Base-by-base conservation (phyloP, 2,329 filamentous ascomycete genomes). In the Pseudocercospora pini-densiflorae region DNA sequence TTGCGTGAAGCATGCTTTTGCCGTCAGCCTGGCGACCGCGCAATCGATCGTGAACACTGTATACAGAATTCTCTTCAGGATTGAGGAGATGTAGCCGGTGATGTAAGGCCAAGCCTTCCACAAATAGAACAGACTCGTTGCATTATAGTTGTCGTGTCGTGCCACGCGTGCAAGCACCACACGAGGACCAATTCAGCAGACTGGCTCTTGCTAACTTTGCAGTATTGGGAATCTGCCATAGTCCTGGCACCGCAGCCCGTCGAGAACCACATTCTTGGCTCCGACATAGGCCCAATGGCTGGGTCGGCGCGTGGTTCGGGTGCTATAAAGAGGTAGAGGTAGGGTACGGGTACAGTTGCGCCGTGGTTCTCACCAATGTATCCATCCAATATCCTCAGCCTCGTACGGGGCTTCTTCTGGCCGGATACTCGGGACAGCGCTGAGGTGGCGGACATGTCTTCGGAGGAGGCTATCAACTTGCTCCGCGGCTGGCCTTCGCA, bases 401-500 rank as follows among this genome's bases (percentile, higher is more conserved):
- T 68, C 65, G 59, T 70, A 61, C 61, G 47, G 68, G 55, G 60
- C 55, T 21, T 62, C 36, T 55, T 65, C 60, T 62, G 60, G 45
- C 27, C 66, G 55, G 43, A 16, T 45, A 40, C 62, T 53, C 12
- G 54, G 57, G 23, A 43, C 24, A 19, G 14, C 31, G 57, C 36
- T 33, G 57, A 29, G 29, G 47, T 23, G 36, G 51, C 33, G 43
- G 49, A 64, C 19, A 63, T 57, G 12, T 49, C 47, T 21, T 57
- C 61, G 21, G 60, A 62, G 16, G 60, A 62, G 53, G 57, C 80
- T 21, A 90, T 91, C 75, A 90, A 91, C 74, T 82, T 91, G 64
- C 81, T 90, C 62, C 84, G 87, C 53, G 90, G 91, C 73, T 92
- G 90, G 89, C 91, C 91, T 0, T 83, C 84, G 74, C 79, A 84